Base-by-base conservation (phyloP, 169 alveolate species). In the Plasmodium malariae region DNA sequence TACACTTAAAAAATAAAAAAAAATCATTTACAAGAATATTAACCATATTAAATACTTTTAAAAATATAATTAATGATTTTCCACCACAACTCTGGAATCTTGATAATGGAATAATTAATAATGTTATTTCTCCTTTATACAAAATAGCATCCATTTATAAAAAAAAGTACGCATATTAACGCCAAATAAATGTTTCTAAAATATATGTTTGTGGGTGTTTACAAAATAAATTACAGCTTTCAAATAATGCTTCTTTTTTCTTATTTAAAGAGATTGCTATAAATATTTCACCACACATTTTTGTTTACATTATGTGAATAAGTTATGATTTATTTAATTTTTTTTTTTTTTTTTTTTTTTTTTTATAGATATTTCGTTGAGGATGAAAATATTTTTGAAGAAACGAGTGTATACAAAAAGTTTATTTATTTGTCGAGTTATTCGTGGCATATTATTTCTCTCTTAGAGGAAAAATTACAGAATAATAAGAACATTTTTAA, bases 371-470 rank as follows among this genome's bases (percentile, higher is more conserved):
- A 32, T 24, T 86, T 86, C 59, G 74, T 59, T 14, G 62, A 69
- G 63, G 80, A 86, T 70, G 69, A 71, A 69, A 69, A 57, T 19
- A 86, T 86, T 28, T 86, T 86, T 55, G 59, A 86, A 40, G 92
- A 86, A 57, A 43, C 45, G 43, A 71, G 60, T 37, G 17, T 76
- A 12, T 40, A 68, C 40, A 86, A 68, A 34, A 86, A 86, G 45
- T 63, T 69, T 51, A 14, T 59, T 11, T 86, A 86, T 37, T 48
- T 86, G 24, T 86, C 92, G 26, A 69, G 63, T 48, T 86, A 30
- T 49, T 36, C 92, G 3, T 86, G 92, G 92, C 28, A 86, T 36
- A 86, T 86, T 57, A 86, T 86, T 57, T 68, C 86, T 2, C 65
- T 54, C 17, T 51, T 86, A 54, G 92, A 86, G 48, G 62, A 69